Conservation (phyloP, 2,329 filamentous ascomycete species). For the Colletotrichum aenigma region DNA sequence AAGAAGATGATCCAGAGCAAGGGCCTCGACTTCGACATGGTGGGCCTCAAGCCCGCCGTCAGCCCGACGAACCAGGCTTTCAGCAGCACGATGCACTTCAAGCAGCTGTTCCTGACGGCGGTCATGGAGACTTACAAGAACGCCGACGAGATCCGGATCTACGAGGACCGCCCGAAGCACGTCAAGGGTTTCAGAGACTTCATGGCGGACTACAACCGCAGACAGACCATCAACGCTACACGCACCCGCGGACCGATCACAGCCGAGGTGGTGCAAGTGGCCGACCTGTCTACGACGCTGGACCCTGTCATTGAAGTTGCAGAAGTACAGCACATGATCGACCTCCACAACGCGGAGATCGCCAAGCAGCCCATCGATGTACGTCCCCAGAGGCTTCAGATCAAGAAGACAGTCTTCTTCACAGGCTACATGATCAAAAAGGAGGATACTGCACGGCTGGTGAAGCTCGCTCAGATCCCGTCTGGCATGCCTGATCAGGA, state of each 20-base stretch:
- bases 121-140: slow-evolving; percentile 85
- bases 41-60: slow-evolving; percentile 84
- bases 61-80: slow-evolving; percentile 83
- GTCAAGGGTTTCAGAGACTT: slow-evolving; percentile 86
- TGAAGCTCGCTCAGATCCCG: slow-evolving; percentile 71
- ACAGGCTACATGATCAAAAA: slow-evolving; percentile 86
- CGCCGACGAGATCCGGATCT: slow-evolving; percentile 82
- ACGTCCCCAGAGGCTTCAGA: slow-evolving; percentile 58
- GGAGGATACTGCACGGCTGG: slow-evolving; percentile 73
- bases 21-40: slow-evolving; percentile 84
- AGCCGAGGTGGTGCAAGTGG: slow-evolving; percentile 86
- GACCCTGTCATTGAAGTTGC: slow-evolving; percentile 81
- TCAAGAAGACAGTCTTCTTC: slow-evolving; percentile 89
- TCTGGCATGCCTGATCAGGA: slow-evolving; percentile 68
- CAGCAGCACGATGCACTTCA: slow-evolving; percentile 86
- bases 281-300: slow-evolving; percentile 74
- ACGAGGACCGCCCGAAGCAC: slow-evolving; percentile 70
- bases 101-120: slow-evolving; percentile 81
- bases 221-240: slow-evolving; percentile 44
- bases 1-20: slow-evolving; percentile 81
- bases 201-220: slow-evolving; percentile 76
- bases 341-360: slow-evolving; percentile 76
- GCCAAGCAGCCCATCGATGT: slow-evolving; percentile 34
- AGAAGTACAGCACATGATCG: slow-evolving; percentile 88
- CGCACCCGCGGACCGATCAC: slow-evolving; percentile 67